Percentiles rank a stretch among this genome's conserved stretches.
Conservation (phyloP, 2,329 filamentous ascomycete species). For the Gnomoniopsis smithogilvyi region DNA sequence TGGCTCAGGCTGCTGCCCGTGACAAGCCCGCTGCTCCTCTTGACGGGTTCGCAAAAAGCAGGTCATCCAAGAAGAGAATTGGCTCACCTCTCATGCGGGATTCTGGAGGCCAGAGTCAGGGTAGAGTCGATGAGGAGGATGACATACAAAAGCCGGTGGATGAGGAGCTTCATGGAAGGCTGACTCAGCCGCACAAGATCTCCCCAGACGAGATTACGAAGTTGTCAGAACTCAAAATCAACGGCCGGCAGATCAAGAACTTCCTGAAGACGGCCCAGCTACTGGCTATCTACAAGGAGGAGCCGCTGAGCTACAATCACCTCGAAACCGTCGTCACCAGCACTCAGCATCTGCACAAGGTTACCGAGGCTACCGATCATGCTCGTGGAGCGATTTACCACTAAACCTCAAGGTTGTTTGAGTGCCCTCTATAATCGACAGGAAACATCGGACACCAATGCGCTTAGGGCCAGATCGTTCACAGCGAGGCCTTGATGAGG, state of each 20-base stretch:
- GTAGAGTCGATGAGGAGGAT: neutral
- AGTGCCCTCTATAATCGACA: neutral
- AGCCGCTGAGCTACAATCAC: neutral
- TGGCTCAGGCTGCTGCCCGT: neutral
- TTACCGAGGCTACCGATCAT: neutral
- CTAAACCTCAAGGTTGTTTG: neutral
- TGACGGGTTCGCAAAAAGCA: neutral
- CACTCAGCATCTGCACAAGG: neutral
- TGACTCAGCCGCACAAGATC: slow-evolving; percentile 10
- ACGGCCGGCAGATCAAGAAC: slow-evolving; percentile 33
- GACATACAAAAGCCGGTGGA: neutral
- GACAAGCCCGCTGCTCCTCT: neutral
- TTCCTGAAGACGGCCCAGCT: slow-evolving; percentile 32
- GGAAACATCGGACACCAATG: neutral
- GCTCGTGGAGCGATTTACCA: neutral
- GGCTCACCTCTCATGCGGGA: neutral
- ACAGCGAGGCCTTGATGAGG: neutral
- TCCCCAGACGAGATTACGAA: slow-evolving; percentile 33
- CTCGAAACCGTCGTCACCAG: neutral
- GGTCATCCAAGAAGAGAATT: neutral
- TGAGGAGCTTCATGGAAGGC: neutral
- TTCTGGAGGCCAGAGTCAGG: neutral
- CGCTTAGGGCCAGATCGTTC: neutral
- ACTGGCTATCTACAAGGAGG: slow-evolving; percentile 15
- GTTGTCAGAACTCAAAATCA: slow-evolving; percentile 32